Conservation (phyloP, 2,329 filamentous ascomycete genomes). For the Aspergillus fischeri region DNA sequence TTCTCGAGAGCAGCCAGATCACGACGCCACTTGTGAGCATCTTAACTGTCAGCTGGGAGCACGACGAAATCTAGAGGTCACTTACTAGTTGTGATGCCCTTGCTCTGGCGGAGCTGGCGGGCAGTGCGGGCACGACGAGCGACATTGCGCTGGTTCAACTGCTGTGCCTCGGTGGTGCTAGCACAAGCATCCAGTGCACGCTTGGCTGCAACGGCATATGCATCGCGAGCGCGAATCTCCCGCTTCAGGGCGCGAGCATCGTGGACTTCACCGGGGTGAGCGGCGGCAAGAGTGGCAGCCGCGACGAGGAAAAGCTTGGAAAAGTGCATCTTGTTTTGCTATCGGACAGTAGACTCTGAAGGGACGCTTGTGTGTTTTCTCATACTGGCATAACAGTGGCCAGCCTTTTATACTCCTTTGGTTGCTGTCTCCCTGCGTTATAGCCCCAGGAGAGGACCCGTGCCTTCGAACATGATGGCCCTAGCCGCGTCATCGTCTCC, state of each 20-base stretch:
- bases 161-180: constrained; percentile 17
- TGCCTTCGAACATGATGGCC: not conserved
- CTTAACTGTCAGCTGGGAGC: constrained; percentile 4
- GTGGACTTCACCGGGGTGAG: constrained; percentile 31
- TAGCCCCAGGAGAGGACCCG: too few relatives aligned
- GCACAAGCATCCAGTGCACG: constrained; percentile 23
- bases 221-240: constrained; percentile 26
- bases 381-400: too few relatives aligned
- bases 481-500: constrained; percentile 5
- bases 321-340: constrained; percentile 19
- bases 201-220: constrained; percentile 21
- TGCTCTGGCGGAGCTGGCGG: constrained; percentile 22
- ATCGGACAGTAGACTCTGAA: not conserved
- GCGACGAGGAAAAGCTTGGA: constrained; percentile 28
- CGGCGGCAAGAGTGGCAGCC: constrained; percentile 26
- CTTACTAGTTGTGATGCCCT: constrained; percentile 24
- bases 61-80: not conserved
- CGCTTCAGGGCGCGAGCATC: constrained; percentile 25
- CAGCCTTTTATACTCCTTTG: not conserved
- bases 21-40: constrained; percentile 29
- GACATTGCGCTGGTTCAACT: constrained; percentile 24
- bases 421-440: not conserved
- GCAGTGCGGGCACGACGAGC: constrained; percentile 25
- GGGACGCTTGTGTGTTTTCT: not conserved
- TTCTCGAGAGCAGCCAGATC: constrained; percentile 34